Conservation (phyloP, 139 green algal genomes). For the Deuterostichococcus epilithicus region DNA sequence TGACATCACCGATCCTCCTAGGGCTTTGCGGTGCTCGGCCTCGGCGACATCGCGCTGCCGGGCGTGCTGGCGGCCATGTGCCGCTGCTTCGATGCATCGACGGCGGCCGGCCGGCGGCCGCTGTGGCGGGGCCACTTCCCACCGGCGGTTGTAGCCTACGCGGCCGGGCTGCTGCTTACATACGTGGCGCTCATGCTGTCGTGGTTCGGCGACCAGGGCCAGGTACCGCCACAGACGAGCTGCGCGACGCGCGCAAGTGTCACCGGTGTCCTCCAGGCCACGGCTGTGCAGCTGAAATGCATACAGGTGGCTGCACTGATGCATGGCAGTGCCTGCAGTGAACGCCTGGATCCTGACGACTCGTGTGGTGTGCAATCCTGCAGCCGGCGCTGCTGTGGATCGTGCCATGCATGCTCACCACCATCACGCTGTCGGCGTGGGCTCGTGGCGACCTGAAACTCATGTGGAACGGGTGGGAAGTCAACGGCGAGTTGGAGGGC, state of each 20-base stretch:
- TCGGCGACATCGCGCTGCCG: conserved; percentile 73
- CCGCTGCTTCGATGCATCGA: conserved; percentile 12
- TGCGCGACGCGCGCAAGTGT: too few species aligned
- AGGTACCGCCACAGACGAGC: too few species aligned
- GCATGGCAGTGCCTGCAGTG: conserved; percentile 33
- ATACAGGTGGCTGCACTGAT: not conserved
- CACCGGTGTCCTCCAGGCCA: too few species aligned
- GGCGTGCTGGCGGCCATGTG: conserved; percentile 69
- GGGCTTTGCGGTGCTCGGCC: conserved; percentile 23
- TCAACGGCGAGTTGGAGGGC: not conserved
- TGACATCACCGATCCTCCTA: too few species aligned
- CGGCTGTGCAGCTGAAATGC: too few species aligned
- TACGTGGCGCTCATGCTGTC: conserved; percentile 69
- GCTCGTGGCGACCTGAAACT: conserved; percentile 44
- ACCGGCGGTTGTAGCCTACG: conserved; percentile 55
- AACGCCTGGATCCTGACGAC: too few species aligned
- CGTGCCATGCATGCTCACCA: conserved; percentile 80
- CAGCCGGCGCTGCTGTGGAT: conserved; percentile 95
- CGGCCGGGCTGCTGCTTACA: conserved; percentile 72
- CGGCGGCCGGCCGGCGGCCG: not conserved
- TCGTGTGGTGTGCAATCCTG: not conserved
- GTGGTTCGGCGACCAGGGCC: conserved; percentile 29
- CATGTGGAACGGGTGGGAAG: conserved; percentile 33
- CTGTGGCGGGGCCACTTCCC: conserved; percentile 44
- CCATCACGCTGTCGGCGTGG: conserved; percentile 34